Conservation (phyloP, 2,329 filamentous ascomycete species). For the Pseudogymnoascus pannorum region DNA sequence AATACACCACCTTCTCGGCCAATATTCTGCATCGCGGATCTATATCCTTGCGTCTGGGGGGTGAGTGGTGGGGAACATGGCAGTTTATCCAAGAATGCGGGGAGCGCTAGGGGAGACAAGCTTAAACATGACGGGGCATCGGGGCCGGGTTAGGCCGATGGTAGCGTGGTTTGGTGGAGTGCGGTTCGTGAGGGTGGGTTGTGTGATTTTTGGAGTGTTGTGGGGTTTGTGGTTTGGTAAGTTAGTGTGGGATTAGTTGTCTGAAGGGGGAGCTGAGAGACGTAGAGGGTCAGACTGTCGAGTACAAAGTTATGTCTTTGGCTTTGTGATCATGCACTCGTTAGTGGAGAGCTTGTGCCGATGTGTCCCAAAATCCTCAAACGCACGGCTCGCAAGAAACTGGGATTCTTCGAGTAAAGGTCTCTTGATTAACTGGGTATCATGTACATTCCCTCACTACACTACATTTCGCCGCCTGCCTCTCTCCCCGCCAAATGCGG, state of each 20-base stretch:
- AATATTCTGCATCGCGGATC: not conserved
- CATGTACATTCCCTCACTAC: slow-evolving; percentile 7
- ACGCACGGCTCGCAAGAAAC: not conserved
- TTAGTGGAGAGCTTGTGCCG: not conserved
- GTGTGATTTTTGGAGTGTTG: not conserved
- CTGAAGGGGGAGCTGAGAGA: not conserved
- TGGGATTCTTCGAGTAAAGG: not conserved
- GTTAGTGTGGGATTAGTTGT: not conserved
- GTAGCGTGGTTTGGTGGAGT: not conserved
- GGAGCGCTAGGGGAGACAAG: not conserved
- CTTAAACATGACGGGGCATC: not conserved
- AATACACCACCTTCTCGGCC: not conserved
- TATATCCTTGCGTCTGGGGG: not conserved
- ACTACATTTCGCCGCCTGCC: not conserved
- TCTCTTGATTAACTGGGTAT: not conserved
- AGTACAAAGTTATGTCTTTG: not conserved
- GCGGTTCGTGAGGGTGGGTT: not conserved
- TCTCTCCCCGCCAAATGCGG: not conserved
- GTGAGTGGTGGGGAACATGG: not conserved
- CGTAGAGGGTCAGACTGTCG: not conserved
- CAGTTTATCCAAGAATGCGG: not conserved
- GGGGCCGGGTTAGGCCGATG: not conserved
- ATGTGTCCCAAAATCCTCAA: not conserved
- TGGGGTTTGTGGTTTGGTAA: not conserved
- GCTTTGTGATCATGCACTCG: not conserved